Base-by-base conservation (phyloP, 257 asterid genomes). In the Solanum etuberosum region DNA sequence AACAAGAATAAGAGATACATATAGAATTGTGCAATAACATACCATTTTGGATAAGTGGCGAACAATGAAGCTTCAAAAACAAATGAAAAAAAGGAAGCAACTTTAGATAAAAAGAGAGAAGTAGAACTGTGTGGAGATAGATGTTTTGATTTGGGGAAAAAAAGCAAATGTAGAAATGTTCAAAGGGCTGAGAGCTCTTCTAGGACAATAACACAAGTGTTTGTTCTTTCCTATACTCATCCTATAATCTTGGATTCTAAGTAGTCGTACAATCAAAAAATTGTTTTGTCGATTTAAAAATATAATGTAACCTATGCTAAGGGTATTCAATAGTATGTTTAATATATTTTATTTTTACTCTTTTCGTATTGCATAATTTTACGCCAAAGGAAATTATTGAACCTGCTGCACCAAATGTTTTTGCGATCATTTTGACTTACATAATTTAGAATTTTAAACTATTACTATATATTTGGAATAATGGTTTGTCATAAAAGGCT, bases 181-280 rank as follows among this genome's bases (percentile, higher is more conserved):
- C 93, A 84, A 90, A 87, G 87, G 89, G 90, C 67, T 87, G 92
- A 83, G 94, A 92, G 93, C 85, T 78, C 5, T 89, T 92, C 87
- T 38, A 90, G 94, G 57, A 40, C 61, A 13, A 9, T 23, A 37
- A 37, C 32, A 74, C 82, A 74, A 74, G 82, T 74, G 82, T 74
- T 74, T n/a, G 82, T 40, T 77, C 2, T 5, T 12, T 77, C 35
- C 6, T 77, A 7, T 4, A 40, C 40, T 77, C 14, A 77, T 77
- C 57, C 83, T 77, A 77, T 77, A 77, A 77, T 77, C 6, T 40
- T 77, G 59, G 23, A 77, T 38, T 70, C 2, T 3, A 57, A 18
- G 25, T 34, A 27, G 48, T 31, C 38, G 40, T 31, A 2, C 0
- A 32, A 0, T 25, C 78, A 18, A 1, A 5, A 35, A 72, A 34